Evolutionary conservation across 2,329 filamentous ascomycete genomes (phyloP), one percentile per base, ranked within the genome.

Genomic region (Elsinoe batatas): DNA sequence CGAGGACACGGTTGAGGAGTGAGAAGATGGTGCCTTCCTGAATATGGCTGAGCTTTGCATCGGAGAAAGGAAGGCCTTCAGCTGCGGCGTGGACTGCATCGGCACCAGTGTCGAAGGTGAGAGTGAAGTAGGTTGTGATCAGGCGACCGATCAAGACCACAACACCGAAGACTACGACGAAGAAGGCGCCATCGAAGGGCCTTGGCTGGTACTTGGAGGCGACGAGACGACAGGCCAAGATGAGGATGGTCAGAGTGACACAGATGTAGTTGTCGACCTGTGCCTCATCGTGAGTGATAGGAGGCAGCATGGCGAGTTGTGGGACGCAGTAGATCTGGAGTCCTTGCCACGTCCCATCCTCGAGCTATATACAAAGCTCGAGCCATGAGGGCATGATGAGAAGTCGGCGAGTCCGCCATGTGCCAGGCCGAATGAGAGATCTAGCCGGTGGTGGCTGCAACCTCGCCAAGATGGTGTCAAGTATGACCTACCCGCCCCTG

Each of bases 151-250:
- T 36, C 8, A 55, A 42, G 26, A 55, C 53, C 2, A 46, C 15
- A 2, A 55, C 7, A 12, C 37, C 13, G 10, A 55, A 44, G 2
- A 55, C 40, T 12, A 40, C 36, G 18, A 55, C 40, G 40, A 46
- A 55, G 40, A 55, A 55, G 32, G 38, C 18, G 5, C 15, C 40
- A 40, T 55, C 53, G 40, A 55, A 47, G 32, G 40, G 33, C 30
- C 36, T 17, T 8, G 53, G 53, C 20, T 55, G 53, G 30, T 35
- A 55, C 22, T 37, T 33, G 42, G 18, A 32, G 5, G 53, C 53
- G 12, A 55, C 15, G 15, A 55, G 38, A n/a, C 53, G 53, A n/a
- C 38, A 37, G 26, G 26, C 35, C 11, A 58, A 40, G 30, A 56
- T 36, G 36, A 33, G 8, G 11, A 56, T 8, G 12, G 54, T 42